These are phyloP conservation scores for Flaveria linearis DNA, from an alignment of 129 eudicot species.

Conservation along the genomic window DNA sequence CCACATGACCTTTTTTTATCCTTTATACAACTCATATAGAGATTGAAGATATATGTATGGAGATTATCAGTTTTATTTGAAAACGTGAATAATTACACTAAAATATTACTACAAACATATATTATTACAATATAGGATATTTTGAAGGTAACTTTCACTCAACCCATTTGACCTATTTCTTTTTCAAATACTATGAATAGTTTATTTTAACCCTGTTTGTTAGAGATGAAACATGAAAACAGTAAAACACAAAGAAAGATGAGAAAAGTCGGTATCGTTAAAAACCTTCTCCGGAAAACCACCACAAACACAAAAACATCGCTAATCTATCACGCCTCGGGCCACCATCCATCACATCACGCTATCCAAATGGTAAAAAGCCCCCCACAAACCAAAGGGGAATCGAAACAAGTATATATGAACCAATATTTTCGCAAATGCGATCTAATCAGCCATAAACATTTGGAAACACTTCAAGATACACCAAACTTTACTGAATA, in stretches of 20 bases:
- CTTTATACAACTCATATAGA: too few species aligned
- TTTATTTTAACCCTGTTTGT: too few species aligned
- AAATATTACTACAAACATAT: too few species aligned
- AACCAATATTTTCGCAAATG: conserved; percentile 32
- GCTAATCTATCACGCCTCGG: conserved; percentile 15
- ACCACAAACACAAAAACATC: conserved; percentile 18
- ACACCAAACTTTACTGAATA: conserved; percentile 23
- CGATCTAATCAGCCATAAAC: conserved; percentile 27
- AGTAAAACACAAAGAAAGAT: background rate
- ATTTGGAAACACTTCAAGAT: conserved; percentile 18
- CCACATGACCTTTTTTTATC: too few species aligned
- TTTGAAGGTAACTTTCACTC: too few species aligned
- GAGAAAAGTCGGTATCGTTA: background rate
- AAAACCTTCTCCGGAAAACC: background rate
- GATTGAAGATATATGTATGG: too few species aligned
- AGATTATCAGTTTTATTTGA: too few species aligned
- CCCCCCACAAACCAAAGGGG: conserved; percentile 34
- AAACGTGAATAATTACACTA: too few species aligned
- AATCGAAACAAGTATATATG: conserved; percentile 20
- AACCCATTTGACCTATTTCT: too few species aligned
- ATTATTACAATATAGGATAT: too few species aligned
- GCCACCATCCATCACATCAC: background rate
- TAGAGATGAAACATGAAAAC: background rate
- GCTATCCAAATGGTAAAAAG: conserved; percentile 29
- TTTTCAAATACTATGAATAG: too few species aligned